A percentile compares a stretch with the other conserved stretches of the same genome.
Evolutionary conservation across 805 yeast species (phyloP).

Genomic region (Debaryomyces maramus): DNA sequence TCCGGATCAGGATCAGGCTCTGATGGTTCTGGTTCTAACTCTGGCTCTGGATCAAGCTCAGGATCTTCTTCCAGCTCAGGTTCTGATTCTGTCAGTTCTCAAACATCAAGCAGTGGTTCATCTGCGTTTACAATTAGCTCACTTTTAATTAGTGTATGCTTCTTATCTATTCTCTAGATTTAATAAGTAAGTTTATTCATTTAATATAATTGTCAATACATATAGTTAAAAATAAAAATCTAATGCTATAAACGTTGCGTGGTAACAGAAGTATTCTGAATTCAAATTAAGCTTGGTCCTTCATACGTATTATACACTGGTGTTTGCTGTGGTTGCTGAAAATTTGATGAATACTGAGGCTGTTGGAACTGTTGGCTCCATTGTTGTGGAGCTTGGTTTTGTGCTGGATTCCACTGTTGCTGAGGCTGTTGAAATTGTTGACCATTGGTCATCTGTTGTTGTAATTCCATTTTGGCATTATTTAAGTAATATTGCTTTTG

Average conservation of each 20-base stretch:
- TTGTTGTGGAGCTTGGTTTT: constrained; percentile 9
- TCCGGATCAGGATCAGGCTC: no score
- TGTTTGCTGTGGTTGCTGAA: constrained; percentile 4
- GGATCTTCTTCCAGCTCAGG: no score
- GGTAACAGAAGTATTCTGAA: no score
- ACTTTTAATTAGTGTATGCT: not conserved
- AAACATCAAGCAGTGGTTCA: no score
- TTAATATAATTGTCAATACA: no score
- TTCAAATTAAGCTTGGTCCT: constrained; percentile 23
- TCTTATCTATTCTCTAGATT: not conserved
- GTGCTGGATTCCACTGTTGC: not conserved
- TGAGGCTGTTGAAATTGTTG: constrained; percentile 18
- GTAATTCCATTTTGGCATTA: constrained; percentile 37
- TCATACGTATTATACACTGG: constrained; percentile 14
- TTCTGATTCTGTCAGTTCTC: no score
- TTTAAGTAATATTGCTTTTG: constrained; percentile 35
- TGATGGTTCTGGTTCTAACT: no score
- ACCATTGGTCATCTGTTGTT: constrained; percentile 19
- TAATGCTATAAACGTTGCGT: not conserved
- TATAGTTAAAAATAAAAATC: not conserved
- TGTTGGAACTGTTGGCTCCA: constrained; percentile 7
- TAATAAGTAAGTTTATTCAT: no score
- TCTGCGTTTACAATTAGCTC: not conserved
- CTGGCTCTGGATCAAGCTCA: no score
- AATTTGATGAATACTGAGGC: constrained; percentile 1